phyloP scores from a whole-genome alignment of 495 filamentous ascomycete genomes.

The Tuber umbilicatum region DNA sequence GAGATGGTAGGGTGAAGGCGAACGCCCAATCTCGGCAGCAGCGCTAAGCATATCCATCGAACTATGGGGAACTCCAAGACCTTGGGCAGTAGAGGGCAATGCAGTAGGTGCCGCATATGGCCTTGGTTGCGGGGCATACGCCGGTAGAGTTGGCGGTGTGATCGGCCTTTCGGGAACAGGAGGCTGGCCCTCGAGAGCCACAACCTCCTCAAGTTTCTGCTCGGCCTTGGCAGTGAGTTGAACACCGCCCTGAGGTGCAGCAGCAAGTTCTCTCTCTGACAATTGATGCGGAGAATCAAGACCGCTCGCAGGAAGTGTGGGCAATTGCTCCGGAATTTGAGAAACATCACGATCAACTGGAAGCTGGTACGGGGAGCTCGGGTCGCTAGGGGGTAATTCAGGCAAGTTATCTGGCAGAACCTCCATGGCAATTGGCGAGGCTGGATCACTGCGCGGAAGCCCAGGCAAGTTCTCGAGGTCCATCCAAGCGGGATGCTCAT shows the following conservation, averaged over 20 bases:
- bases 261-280: too few relatives aligned
- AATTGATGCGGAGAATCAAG: constrained; percentile 22
- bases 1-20: neutral
- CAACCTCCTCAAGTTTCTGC: neutral
- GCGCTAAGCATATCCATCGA: neutral
- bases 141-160: neutral
- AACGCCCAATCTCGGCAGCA: constrained; percentile 3
- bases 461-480: constrained; percentile 13
- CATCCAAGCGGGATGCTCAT: too few relatives aligned
- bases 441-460: constrained; percentile 10
- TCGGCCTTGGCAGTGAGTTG: neutral
- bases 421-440: neutral
- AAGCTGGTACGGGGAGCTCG: constrained; percentile 23
- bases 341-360: neutral
- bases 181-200: neutral
- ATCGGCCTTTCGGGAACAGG: neutral
- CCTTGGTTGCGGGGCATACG: neutral
- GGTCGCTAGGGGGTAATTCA: constrained; percentile 17
- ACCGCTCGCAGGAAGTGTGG: constrained; percentile 22
- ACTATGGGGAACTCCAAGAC: neutral
- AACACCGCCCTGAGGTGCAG: neutral
- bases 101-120: neutral
- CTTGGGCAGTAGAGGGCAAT: neutral
- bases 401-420: neutral
- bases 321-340: neutral